phyloP scores from a whole-genome alignment of 805 yeast genomes.

The Starmerella etchellsii region DNA sequence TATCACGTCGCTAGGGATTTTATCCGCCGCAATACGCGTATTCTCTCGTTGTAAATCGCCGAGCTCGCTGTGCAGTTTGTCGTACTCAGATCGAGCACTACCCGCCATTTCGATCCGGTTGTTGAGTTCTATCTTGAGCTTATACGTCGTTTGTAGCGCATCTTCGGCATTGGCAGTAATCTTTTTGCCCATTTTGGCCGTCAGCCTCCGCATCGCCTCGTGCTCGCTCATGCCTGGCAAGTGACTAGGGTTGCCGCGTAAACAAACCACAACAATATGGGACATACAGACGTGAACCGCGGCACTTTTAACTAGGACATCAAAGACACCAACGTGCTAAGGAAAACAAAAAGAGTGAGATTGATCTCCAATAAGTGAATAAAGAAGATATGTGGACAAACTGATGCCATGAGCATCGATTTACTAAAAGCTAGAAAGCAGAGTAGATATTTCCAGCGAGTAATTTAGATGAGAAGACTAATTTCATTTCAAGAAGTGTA shows the following conservation, averaged over 20 bases:
- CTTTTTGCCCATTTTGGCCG: background rate
- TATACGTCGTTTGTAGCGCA: constrained; percentile 1
- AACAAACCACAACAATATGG: too few species aligned
- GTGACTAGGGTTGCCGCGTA: too few species aligned
- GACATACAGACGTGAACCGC: too few species aligned
- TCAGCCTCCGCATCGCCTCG: background rate
- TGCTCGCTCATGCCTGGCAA: background rate
- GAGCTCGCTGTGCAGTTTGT: background rate
- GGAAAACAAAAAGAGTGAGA: too few species aligned
- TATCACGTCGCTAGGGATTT: background rate
- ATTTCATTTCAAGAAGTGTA: too few species aligned
- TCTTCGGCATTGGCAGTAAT: constrained; percentile 2
- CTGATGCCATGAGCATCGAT: too few species aligned
- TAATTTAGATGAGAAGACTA: background rate
- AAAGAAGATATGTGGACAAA: too few species aligned
- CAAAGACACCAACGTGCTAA: too few species aligned
- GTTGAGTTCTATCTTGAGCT: background rate
- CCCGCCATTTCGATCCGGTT: constrained; percentile 1
- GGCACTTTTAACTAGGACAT: too few species aligned
- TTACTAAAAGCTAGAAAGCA: too few species aligned
- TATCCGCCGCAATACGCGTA: background rate
- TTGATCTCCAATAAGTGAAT: too few species aligned
- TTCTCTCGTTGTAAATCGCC: background rate
- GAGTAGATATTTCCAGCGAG: too few species aligned
- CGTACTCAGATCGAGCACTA: background rate